Base-by-base conservation (phyloP, 192 early-diverging fungal species). In the Entophlyctis luteolus region DNA sequence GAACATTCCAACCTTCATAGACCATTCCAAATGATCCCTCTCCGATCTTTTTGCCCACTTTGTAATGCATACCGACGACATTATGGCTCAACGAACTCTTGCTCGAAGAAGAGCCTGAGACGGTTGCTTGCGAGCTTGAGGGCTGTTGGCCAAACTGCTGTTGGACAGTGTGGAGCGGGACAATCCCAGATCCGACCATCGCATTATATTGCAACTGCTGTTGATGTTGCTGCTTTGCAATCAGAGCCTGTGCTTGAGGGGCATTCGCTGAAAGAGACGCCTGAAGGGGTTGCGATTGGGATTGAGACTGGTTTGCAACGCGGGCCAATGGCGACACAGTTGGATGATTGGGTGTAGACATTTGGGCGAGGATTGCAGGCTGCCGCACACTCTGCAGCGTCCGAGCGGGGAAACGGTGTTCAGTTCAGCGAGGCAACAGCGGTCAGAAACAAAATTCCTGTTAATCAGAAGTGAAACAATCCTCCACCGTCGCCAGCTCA, bases 11-110 rank as follows among this genome's bases (percentile, higher is more conserved):
- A 92, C 95, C 96, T 88, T 98, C 93, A 74, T 96, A 97, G 62
- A 98, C 96, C 79, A 96, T 88, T 56, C 96, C 96, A 86, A 98
- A 98, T 70, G 89, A 91, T 34, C 96, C 96, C 75, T 96, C 94
- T 46, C 94, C 96, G 79, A 98, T 93, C 78, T 92, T 93, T 74
- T 89, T 91, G 54, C 93, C 93, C 35, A 97, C 93, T 72, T 89
- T 91, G 76, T 91, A 98, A 75, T 97, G 94, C 35, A 94, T 92
- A 35, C 96, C 96, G 22, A 98, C 96, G 38, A 96, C 86, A 73
- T 92, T 93, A 38, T 53, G 65, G 20, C 33, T 27, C 39, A 59
- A 22, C 12, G 54, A 39, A 35, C 37, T 49, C 34, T 62, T 55
- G 31, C 53, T 71, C 16, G 47, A 18, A 4, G 47, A 37, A 0